Evolutionary conservation across 345 rosid genomes (phyloP).

Genomic region (Salix brachista): DNA sequence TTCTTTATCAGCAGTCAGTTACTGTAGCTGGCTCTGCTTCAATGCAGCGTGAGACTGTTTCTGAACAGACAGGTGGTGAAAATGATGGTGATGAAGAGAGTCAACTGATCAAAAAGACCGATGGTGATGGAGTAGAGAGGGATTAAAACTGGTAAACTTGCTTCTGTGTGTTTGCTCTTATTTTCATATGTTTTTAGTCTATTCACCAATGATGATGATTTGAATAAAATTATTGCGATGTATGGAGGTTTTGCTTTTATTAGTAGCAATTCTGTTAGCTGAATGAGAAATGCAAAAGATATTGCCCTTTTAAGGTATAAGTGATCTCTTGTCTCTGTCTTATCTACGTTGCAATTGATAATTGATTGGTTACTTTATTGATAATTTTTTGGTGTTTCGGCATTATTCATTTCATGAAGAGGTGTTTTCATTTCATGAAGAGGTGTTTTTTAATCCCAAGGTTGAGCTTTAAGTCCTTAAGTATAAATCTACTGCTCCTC

Average conservation of each 20-base stretch:
- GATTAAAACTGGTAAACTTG: conserved; percentile 34
- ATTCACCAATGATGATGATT: conserved; percentile 5
- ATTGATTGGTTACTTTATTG: not conserved
- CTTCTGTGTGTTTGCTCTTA: conserved; percentile 35
- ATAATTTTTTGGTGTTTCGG: not conserved
- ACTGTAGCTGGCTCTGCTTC: conserved; percentile 35
- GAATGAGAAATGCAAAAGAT: not conserved
- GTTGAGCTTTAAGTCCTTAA: not conserved
- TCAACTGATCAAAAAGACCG: conserved; percentile 14
- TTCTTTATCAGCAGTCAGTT: conserved; percentile 94
- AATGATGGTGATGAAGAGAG: conserved; percentile 32
- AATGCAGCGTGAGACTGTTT: conserved; percentile 32
- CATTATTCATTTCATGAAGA: not conserved
- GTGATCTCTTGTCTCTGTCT: not conserved
- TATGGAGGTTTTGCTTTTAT: not conserved
- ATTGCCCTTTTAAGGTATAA: not conserved
- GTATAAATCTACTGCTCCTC: not conserved
- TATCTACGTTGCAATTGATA: not conserved
- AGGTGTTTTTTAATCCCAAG: not conserved
- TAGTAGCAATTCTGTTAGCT: not conserved
- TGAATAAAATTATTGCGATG: conserved; percentile 9
- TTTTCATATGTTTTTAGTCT: conserved; percentile 12
- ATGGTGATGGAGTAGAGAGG: conserved; percentile 40
- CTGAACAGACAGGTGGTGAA: conserved; percentile 34
- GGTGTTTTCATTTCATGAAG: not conserved